Base-by-base conservation (phyloP, 768 basidiomycete species). In the Leccinum rimulosum region DNA sequence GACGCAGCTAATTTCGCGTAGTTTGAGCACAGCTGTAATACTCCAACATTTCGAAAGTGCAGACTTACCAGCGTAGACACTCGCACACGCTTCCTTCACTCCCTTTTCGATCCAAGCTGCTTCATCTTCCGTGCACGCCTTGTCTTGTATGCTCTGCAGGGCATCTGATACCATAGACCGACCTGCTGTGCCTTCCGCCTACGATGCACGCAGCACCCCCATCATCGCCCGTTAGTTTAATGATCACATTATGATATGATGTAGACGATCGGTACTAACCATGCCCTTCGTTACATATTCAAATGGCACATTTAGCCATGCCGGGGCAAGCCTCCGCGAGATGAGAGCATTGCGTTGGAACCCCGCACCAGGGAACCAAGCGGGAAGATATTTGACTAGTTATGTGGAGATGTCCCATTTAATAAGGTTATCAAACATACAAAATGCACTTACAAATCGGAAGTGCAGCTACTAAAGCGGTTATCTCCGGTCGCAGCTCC, bases 151-250 rank as follows among this genome's bases (percentile, higher is more conserved):
- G 15, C 61, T 61, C 19, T 22, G n/a, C 11, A 70, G 49, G 19
- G 68, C 60, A 17, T 67, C 58, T 2, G 68, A 71, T 14, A 70
- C 69, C 70, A 70, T 65, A 1, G 68, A 70, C 11, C 60, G 52
- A 38, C 54, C 63, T 14, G 63, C 70, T 1, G 58, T 66, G 12
- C 68, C 68, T 25, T 61, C 61, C 0, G 62, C 66, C 69, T 70
- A 31, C 19, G 11, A 52, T 38, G 43, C 19, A 25, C 25, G 25
- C 25, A 25, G 25, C 25, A 25, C 40, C 40, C 52, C 40, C 17
- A 14, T 47, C n/a, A 25, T 36, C 4, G 11, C 43, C 9, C 12
- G n/a, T 60, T 14, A 64, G 33, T 25, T 17, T 48, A 33, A 52
- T 6, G 6, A 53, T 52, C 30, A 28, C 38, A 45, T 17, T 10